A percentile compares a stretch with the other conserved stretches of the same genome.
Conservation (phyloP, 768 basidiomycete genomes). For the Lactarius sanguifluus region DNA sequence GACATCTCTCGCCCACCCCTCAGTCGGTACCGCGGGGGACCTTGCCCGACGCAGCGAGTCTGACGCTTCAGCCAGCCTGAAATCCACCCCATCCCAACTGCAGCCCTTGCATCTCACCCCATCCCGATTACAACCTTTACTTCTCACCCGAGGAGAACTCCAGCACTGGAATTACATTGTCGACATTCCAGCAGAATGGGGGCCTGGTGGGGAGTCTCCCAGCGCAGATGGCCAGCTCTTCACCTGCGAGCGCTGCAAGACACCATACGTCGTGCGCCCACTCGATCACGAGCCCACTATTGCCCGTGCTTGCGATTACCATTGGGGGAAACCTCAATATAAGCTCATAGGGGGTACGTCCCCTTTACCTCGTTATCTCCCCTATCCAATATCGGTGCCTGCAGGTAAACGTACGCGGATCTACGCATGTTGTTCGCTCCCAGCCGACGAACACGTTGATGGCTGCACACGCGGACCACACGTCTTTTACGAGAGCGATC, state of each 20-base stretch:
- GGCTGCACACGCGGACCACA: conserved; percentile 83
- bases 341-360: conserved; percentile 63
- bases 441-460: conserved; percentile 49
- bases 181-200: conserved; percentile 55
- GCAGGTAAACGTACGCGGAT: conserved; percentile 67
- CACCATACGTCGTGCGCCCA: conserved; percentile 59
- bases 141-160: conserved; percentile 60
- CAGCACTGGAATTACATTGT: conserved; percentile 68
- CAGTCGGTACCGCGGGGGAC: conserved; percentile 75
- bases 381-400: neutral
- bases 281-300: conserved; percentile 38
- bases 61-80: conserved; percentile 41
- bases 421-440: conserved; percentile 78
- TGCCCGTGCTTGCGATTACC: conserved; percentile 68
- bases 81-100: conserved; percentile 53
- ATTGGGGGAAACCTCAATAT: conserved; percentile 75
- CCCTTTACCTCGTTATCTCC: neutral
- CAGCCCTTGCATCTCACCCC: conserved; percentile 57
- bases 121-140: conserved; percentile 51
- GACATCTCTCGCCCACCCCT: conserved; percentile 57
- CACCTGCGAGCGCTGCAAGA: conserved; percentile 79
- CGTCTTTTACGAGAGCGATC: conserved; percentile 81
- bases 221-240: conserved; percentile 58
- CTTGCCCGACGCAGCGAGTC: conserved; percentile 50
- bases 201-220: conserved; percentile 62